Percentiles rank a stretch among this genome's conserved stretches.
Conservation (phyloP, 2,329 filamentous ascomycete species). For the Botrytis squamosa region DNA sequence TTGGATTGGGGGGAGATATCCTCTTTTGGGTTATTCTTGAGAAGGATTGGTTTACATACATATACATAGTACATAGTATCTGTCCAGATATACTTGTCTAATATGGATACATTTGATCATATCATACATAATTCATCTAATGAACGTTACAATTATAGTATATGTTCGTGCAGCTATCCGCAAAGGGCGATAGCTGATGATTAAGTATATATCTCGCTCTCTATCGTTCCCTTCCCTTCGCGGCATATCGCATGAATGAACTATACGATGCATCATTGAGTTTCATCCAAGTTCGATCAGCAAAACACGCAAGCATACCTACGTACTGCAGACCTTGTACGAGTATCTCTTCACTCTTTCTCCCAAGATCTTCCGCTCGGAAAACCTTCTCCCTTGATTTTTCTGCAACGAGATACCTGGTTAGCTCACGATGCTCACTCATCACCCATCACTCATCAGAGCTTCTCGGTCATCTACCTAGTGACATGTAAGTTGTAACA, state of each 20-base stretch:
- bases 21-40: not conserved
- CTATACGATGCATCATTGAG: not conserved
- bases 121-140: not conserved
- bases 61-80: not conserved
- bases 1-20: not conserved
- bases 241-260: not conserved
- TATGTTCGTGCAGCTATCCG: not conserved
- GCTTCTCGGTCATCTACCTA: not conserved
- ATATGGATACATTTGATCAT: not conserved
- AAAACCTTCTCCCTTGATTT: not conserved
- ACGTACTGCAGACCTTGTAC: not conserved
- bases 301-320: not conserved
- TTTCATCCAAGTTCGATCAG: not conserved
- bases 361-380: not conserved
- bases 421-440: not conserved
- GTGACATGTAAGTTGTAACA: not conserved
- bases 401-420: not conserved
- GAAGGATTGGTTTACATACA: not conserved
- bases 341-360: not conserved
- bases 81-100: not conserved
- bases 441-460: not conserved
- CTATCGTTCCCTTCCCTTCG: not conserved
- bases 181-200: not conserved
- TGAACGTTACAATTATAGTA: not conserved
- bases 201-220: not conserved